phyloP scores from a whole-genome alignment of 345 rosid genomes.

The Populus alba region DNA sequence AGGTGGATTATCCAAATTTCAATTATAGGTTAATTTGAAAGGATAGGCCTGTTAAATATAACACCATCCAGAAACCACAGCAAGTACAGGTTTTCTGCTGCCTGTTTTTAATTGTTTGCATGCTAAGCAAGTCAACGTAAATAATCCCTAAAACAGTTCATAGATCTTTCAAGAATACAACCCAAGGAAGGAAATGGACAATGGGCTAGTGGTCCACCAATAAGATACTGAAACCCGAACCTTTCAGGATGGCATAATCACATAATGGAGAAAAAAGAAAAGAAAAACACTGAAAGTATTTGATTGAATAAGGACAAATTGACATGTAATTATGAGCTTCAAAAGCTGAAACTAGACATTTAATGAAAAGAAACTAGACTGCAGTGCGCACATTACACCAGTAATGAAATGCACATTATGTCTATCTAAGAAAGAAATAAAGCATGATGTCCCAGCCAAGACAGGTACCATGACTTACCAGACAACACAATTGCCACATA shows the following conservation, averaged over 20 bases:
- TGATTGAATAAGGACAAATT: not conserved
- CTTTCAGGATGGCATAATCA: not conserved
- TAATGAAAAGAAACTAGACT: not conserved
- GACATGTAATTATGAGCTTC: not conserved
- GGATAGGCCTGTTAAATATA: not conserved
- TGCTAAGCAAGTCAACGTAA: not conserved
- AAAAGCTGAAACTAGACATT: not conserved
- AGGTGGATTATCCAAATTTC: not conserved
- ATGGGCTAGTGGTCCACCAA: not conserved
- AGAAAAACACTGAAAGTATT: not conserved
- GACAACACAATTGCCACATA: constrained; percentile 94
- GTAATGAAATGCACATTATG: not conserved
- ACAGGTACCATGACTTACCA: constrained; percentile 51
- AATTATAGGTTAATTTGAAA: not conserved
- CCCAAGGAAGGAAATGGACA: not conserved
- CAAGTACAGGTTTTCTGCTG: not conserved
- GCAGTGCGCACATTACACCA: not conserved
- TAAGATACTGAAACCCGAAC: not conserved
- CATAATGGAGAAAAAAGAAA: not conserved
- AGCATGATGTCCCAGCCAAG: not conserved
- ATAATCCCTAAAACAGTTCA: not conserved
- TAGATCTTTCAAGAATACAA: not conserved
- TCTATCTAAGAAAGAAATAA: not conserved
- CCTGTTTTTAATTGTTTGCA: not conserved
- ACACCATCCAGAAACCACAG: not conserved